Base-by-base conservation (phyloP, 305 asterid species). In the Plantago lanceolata region DNA sequence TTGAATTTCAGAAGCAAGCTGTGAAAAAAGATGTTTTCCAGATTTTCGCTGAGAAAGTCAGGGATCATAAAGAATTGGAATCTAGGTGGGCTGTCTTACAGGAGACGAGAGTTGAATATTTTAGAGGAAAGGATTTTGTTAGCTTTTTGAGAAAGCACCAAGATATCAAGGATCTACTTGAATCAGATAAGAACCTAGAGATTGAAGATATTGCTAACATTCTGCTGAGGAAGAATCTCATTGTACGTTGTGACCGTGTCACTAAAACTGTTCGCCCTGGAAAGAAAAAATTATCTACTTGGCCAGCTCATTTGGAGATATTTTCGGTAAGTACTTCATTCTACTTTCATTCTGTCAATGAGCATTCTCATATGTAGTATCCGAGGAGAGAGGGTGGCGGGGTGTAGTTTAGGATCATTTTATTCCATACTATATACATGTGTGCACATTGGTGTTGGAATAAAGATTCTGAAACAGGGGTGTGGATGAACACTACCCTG, bases 61-160 rank as follows among this genome's bases (percentile, higher is more conserved):
- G 99, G 79, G 91, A 93, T 68, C 97, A 93, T 76, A 93, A 93
- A 79, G 96, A 83, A 74, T 76, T 93, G 78, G 96, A 78, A 70
- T 93, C 99, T 54, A 88, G 99, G 72, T 93, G 99, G 99, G 99
- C 99, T 11, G 84, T 93, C 78, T 85, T 93, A 63, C 99, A 93
- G 78, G 99, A 93, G 84, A 87, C 99, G 3, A 84, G 99, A 33
- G 99, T 93, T 35, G 99, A 93, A 77, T 93, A 93, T 77, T 85
- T 93, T 71, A 83, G 97, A 72, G 99, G 99, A 75, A 93, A 93
- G 76, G 94, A 90, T 80, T 83, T 93, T 62, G 79, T 90, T 59
- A 71, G 84, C 70, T 93, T 93, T 71, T 73, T 89, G 83, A 88
- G 74, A 76, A 89, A 79, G 74, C 96, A 85, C 78, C 76, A 87